These are phyloP conservation scores for Ceratocystiopsis sp. DNA, from an alignment of 2,329 filamentous ascomycete genomes.

Conservation along the genomic window DNA sequence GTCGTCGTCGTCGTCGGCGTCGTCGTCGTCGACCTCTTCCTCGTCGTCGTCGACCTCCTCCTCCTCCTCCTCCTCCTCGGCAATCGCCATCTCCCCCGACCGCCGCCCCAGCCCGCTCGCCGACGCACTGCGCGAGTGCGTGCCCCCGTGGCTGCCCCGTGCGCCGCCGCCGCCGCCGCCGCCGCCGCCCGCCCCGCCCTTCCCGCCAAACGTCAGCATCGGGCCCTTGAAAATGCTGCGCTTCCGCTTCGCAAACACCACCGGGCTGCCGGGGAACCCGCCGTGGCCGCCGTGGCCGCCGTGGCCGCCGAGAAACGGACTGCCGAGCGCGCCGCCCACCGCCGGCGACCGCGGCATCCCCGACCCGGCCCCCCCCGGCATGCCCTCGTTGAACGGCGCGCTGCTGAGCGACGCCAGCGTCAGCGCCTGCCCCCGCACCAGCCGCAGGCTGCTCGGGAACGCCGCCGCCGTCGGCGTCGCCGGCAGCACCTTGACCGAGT, in stretches of 20 bases:
- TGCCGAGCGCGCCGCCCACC: constrained; percentile 25
- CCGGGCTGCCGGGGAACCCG: constrained; percentile 17
- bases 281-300: background rate
- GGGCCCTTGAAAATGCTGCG: constrained; percentile 71
- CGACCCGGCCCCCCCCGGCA: too few species aligned
- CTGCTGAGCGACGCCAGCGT: background rate
- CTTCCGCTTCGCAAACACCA: constrained; percentile 70
- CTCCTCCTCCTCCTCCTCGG: constrained; percentile 44
- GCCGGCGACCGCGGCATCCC: too few species aligned
- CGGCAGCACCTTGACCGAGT: constrained; percentile 88
- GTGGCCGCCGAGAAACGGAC: constrained; percentile 30
- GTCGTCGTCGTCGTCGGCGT: constrained; percentile 32
- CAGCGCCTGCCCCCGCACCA: constrained; percentile 45
- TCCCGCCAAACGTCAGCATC: constrained; percentile 38
- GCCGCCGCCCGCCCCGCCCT: constrained; percentile 11
- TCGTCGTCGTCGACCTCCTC: constrained; percentile 22
- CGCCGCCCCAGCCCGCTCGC: constrained; percentile 44
- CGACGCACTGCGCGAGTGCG: constrained; percentile 40
- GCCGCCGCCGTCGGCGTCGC: constrained; percentile 59
- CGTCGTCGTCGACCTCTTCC: constrained; percentile 22
- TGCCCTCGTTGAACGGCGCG: constrained; percentile 37
- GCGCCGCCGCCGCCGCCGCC: constrained; percentile 1
- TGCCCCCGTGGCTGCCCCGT: constrained; percentile 21
- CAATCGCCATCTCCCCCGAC: constrained; percentile 59
- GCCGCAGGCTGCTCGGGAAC: constrained; percentile 74